phyloP scores from a whole-genome alignment of 2,329 filamentous ascomycete genomes.

The Xylaria sp. region DNA sequence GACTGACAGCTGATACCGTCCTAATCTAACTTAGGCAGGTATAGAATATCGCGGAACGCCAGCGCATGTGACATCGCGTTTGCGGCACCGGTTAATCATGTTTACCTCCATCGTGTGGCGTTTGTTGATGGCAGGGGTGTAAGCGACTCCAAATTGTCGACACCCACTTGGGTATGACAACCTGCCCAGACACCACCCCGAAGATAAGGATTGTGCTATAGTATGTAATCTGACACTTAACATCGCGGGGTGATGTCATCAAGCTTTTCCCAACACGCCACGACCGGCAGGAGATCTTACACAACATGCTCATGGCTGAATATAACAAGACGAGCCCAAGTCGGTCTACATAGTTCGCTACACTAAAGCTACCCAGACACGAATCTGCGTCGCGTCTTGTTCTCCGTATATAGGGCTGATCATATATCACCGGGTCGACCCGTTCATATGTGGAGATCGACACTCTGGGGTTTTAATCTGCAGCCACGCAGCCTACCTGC shows the following conservation, averaged over 20 bases:
- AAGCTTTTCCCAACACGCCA: neutral
- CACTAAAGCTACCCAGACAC: neutral
- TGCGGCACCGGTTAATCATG: neutral
- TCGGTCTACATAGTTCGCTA: neutral
- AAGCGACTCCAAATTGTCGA: neutral
- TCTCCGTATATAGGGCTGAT: neutral
- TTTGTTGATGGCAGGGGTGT: neutral
- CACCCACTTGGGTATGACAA: too few relatives aligned
- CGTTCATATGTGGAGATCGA: neutral
- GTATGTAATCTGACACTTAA: too few relatives aligned
- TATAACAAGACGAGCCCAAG: neutral
- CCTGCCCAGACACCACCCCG: too few relatives aligned
- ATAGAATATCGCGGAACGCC: constrained; percentile 21
- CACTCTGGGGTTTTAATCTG: neutral
- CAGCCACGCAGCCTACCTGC: too few relatives aligned
- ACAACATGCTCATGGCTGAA: too few relatives aligned
- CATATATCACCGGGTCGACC: neutral
- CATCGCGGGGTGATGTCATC: constrained; percentile 8
- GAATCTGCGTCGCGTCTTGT: neutral
- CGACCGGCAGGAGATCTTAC: neutral
- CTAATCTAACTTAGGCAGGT: neutral
- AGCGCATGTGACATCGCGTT: constrained; percentile 29
- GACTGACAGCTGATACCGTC: too few relatives aligned
- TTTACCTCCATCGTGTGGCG: neutral
- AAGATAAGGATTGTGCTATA: too few relatives aligned